Conservation (phyloP, 2,329 filamentous ascomycete species). For the Xylogone sp. region DNA sequence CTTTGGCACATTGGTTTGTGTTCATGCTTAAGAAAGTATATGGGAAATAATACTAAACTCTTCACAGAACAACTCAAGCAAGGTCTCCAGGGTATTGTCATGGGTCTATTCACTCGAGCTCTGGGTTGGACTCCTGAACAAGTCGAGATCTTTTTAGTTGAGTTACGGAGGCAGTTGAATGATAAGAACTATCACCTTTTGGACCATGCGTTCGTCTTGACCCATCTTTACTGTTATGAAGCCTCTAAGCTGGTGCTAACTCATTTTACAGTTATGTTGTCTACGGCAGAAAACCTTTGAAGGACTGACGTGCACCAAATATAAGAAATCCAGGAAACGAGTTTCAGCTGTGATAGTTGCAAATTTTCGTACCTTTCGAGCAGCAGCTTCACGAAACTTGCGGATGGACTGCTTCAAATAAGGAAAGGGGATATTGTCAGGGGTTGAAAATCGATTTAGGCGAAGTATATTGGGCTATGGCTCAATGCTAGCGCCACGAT, state of each 20-base stretch:
- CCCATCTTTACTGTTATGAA: too few species aligned
- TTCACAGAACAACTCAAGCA: constrained; percentile 20
- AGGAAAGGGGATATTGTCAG: too few species aligned
- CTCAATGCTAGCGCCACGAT: too few species aligned
- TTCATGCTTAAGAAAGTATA: constrained; percentile 10
- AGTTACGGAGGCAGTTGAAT: constrained; percentile 30
- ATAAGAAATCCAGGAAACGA: too few species aligned
- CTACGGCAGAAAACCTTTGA: not conserved
- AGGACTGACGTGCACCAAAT: too few species aligned
- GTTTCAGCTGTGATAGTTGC: too few species aligned
- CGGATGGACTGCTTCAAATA: too few species aligned
- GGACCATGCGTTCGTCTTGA: constrained; percentile 9
- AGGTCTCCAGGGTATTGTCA: constrained; percentile 30
- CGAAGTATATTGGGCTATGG: too few species aligned
- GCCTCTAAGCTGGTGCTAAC: not conserved
- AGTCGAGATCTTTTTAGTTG: constrained; percentile 30
- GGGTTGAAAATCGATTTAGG: too few species aligned
- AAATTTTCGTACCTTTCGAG: too few species aligned
- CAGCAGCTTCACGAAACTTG: too few species aligned
- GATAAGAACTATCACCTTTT: constrained; percentile 17
- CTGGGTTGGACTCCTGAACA: constrained; percentile 31
- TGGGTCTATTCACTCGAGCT: constrained; percentile 31
- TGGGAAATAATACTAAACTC: constrained; percentile 1
- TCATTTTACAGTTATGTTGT: not conserved
- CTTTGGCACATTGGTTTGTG: constrained; percentile 18